Conservation (phyloP, 306 rosid genomes). For the Dalbergia cochinchinensis region DNA sequence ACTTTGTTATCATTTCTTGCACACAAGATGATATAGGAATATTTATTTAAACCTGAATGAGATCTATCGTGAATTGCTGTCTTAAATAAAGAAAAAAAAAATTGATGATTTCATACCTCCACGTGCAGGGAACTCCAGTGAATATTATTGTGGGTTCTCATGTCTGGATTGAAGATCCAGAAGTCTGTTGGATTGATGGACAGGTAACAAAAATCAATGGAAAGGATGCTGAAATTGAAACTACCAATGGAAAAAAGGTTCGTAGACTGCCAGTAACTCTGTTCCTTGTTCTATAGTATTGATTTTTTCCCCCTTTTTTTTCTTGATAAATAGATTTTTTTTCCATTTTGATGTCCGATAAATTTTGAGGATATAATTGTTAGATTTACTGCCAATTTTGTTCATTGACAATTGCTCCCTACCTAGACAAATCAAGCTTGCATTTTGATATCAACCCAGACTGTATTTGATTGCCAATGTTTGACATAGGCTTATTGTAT, state of each 20-base stretch:
- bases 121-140: slow-evolving; percentile 86
- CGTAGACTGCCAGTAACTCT: slow-evolving; percentile 37
- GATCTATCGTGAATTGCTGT: slow-evolving; percentile 25
- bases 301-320: not conserved
- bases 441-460: slow-evolving; percentile 20
- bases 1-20: slow-evolving; percentile 29
- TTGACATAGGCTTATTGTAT: slow-evolving; percentile 30
- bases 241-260: slow-evolving; percentile 83
- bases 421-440: slow-evolving; percentile 25
- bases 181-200: slow-evolving; percentile 83
- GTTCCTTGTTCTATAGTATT: not conserved
- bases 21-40: slow-evolving; percentile 23
- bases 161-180: slow-evolving; percentile 95
- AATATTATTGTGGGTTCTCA: slow-evolving; percentile 95
- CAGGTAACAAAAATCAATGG: slow-evolving; percentile 81
- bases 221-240: slow-evolving; percentile 79
- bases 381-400: slow-evolving; percentile 26
- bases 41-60: slow-evolving; percentile 24
- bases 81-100: not conserved
- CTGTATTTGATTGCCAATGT: slow-evolving; percentile 19
- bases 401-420: slow-evolving; percentile 22
- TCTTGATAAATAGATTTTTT: slow-evolving; percentile 1
- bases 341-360: slow-evolving; percentile 22
- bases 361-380: not conserved
- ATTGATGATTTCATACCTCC: slow-evolving; percentile 35